phyloP scores from a whole-genome alignment of 2,329 filamentous ascomycete species.

The Scedosporium aurantiacum region DNA sequence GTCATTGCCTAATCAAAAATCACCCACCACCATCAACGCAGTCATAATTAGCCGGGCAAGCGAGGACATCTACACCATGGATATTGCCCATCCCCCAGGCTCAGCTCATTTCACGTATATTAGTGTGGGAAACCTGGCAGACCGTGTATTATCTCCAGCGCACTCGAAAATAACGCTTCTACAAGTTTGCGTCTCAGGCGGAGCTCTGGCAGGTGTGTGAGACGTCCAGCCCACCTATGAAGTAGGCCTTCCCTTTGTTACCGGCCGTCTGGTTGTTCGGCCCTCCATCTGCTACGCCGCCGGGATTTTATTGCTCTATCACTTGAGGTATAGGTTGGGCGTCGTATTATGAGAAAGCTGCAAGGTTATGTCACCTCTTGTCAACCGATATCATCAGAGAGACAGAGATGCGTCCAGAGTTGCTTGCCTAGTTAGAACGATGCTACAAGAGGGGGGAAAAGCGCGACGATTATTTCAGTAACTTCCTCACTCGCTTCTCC shows the following conservation, averaged over 20 bases:
- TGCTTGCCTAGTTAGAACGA: not conserved
- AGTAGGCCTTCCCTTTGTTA: not conserved
- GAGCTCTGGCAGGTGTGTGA: too few species aligned
- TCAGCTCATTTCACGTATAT: not conserved
- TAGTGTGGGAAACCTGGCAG: not conserved
- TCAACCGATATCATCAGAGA: not conserved
- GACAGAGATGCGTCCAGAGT: not conserved
- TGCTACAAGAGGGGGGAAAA: not conserved
- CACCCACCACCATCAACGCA: not conserved
- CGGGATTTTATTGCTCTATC: not conserved
- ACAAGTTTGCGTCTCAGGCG: too few species aligned
- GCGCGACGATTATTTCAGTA: slow-evolving; percentile 17
- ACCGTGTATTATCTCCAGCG: too few species aligned
- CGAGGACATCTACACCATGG: not conserved
- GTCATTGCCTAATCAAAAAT: not conserved
- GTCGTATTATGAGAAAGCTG: not conserved
- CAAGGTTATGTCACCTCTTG: not conserved
- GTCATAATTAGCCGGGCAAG: not conserved
- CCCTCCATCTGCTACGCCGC: not conserved
- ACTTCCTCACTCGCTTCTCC: slow-evolving; percentile 43
- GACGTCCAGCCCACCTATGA: too few species aligned
- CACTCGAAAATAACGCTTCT: too few species aligned
- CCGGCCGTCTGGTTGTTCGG: not conserved
- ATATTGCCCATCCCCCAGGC: not conserved
- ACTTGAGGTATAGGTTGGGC: not conserved